A percentile compares a stretch with the other conserved stretches of the same genome.
These are phyloP conservation scores for Avicennia marina DNA, from an alignment of 257 asterid genomes.

Conservation along the genomic window DNA sequence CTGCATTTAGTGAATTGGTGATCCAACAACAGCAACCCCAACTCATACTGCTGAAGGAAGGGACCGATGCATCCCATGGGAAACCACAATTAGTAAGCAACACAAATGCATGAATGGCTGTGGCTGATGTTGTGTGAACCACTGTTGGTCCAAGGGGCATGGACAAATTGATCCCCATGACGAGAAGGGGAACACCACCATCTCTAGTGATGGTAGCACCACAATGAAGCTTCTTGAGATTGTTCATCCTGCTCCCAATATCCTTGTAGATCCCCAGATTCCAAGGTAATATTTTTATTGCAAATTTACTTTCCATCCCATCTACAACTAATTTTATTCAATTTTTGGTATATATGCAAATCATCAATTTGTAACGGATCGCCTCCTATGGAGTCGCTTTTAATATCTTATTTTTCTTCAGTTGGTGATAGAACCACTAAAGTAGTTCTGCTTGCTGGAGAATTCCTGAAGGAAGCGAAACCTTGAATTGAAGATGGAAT, in stretches of 20 bases:
- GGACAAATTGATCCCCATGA: conserved; percentile 99
- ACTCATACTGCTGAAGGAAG: conserved; percentile 93
- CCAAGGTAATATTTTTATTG: conserved; percentile 52
- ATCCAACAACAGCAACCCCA: conserved; percentile 85
- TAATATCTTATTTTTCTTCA: conserved; percentile 22
- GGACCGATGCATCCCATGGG: conserved; percentile 98
- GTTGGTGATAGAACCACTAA: conserved; percentile 99
- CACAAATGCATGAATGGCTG: conserved; percentile 88
- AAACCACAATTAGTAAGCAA: conserved; percentile 90
- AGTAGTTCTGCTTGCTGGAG: conserved; percentile 95
- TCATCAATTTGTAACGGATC: too few species aligned
- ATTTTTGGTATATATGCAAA: too few species aligned
- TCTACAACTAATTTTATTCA: too few species aligned
- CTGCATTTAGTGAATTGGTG: conserved; percentile 27
- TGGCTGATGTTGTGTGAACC: conserved; percentile 82
- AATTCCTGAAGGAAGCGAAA: conserved; percentile 93
- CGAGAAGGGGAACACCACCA: conserved; percentile 93
- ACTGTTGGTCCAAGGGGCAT: conserved; percentile 99
- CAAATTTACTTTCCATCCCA: too few species aligned
- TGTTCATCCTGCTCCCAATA: conserved; percentile 95
- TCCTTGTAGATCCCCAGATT: conserved; percentile 98
- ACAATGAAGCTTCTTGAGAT: conserved; percentile 98
- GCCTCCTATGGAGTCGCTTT: too few species aligned
- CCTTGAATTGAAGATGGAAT: conserved; percentile 98
- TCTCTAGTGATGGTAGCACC: conserved; percentile 96